Percentiles rank a stretch among this genome's conserved stretches.
These are phyloP conservation scores for Botryobasidium botryosum DNA, from an alignment of 768 basidiomycete genomes.

Conservation along the genomic window DNA sequence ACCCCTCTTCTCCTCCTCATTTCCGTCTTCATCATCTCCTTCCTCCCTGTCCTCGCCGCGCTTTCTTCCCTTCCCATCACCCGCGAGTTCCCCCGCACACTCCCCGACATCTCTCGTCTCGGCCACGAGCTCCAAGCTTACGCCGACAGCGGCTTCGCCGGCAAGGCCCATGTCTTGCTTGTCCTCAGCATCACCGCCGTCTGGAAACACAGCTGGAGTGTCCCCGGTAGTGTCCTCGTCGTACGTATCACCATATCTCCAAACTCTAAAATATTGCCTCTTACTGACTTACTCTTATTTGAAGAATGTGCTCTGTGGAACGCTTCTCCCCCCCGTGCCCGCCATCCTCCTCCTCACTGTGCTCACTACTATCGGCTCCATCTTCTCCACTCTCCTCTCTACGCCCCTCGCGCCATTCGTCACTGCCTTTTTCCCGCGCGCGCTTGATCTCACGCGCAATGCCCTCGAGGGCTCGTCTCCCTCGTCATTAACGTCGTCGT, in stretches of 20 bases:
- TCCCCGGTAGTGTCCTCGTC: constrained; percentile 84
- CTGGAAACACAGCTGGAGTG: constrained; percentile 97
- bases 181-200: constrained; percentile 72
- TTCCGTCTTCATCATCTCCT: constrained; percentile 16
- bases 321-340: constrained; percentile 63
- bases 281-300: constrained; percentile 10
- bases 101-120: constrained; percentile 57
- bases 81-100: constrained; percentile 49
- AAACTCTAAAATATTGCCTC: too few relatives aligned
- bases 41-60: constrained; percentile 6
- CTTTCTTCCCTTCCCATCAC: constrained; percentile 9
- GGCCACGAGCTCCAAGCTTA: constrained; percentile 64
- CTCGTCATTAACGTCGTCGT: neutral
- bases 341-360: constrained; percentile 69
- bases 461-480: constrained; percentile 52
- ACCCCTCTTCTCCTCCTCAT: constrained; percentile 23
- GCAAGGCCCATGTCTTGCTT: constrained; percentile 54
- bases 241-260: too few relatives aligned
- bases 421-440: constrained; percentile 63
- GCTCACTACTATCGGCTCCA: constrained; percentile 76
- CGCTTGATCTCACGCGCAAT: constrained; percentile 66
- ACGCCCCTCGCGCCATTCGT: constrained; percentile 75
- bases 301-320: constrained; percentile 81
- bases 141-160: constrained; percentile 42
- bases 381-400: constrained; percentile 62